These are phyloP conservation scores for Arthromyces matolae DNA, from an alignment of 768 basidiomycete species.

Conservation along the genomic window DNA sequence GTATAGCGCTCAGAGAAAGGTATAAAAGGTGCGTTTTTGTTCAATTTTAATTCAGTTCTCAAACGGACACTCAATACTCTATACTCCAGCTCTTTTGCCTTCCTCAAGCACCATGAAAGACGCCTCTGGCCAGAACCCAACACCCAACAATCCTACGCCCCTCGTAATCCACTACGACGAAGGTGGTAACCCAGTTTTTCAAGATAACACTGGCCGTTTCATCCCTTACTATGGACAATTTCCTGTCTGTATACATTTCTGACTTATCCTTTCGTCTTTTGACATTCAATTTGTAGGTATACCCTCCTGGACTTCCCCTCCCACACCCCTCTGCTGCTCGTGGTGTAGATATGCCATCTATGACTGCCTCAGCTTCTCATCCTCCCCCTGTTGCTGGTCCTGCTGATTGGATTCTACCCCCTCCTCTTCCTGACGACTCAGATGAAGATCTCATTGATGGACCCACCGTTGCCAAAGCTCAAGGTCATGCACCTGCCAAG, in stretches of 20 bases:
- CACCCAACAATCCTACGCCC: background rate
- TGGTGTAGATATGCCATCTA: too few species aligned
- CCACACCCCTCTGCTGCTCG: background rate
- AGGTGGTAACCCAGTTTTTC: conserved; percentile 1
- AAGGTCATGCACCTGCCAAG: background rate
- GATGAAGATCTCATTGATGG: conserved; percentile 3
- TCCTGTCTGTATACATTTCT: background rate
- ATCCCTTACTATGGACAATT: conserved; percentile 1
- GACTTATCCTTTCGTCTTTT: background rate
- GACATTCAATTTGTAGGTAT: background rate
- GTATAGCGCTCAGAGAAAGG: background rate
- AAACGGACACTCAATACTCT: background rate
- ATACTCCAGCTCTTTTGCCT: background rate
- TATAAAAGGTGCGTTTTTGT: background rate
- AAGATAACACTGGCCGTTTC: conserved; percentile 1
- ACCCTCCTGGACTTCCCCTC: background rate
- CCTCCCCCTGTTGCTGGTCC: background rate
- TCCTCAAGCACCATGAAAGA: background rate
- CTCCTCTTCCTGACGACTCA: background rate
- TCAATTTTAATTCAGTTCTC: background rate
- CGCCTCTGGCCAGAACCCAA: background rate
- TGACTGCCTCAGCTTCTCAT: background rate
- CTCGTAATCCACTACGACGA: background rate
- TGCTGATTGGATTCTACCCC: background rate
- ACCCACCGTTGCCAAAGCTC: conserved; percentile 7